Percentiles rank a stretch among this genome's conserved stretches.
Evolutionary conservation across 2,329 filamentous ascomycete species (phyloP).

Genomic region (Macroventuria anomochaeta): DNA sequence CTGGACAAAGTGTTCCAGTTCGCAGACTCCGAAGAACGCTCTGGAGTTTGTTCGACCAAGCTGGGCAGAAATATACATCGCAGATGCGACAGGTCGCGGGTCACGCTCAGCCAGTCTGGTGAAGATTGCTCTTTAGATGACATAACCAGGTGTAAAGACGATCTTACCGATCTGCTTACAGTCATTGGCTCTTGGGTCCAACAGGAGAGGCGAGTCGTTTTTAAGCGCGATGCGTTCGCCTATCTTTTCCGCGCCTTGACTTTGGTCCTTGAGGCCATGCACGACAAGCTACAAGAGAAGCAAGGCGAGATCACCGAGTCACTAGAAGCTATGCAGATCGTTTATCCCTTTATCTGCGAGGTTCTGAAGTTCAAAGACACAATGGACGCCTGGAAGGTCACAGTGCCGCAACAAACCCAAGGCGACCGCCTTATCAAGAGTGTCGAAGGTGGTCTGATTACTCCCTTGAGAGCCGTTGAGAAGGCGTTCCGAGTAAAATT

Average conservation of each 20-base stretch:
- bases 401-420: slow-evolving; percentile 18
- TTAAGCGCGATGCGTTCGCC: slow-evolving; percentile 39
- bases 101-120: not conserved
- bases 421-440: slow-evolving; percentile 33
- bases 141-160: slow-evolving; percentile 10
- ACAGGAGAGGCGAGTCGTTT: slow-evolving; percentile 8
- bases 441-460: slow-evolving; percentile 33
- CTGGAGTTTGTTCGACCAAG: slow-evolving; percentile 28
- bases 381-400: slow-evolving; percentile 32
- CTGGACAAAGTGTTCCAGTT: slow-evolving; percentile 33
- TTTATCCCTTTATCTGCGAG: slow-evolving; percentile 21
- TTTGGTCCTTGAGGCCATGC: slow-evolving; percentile 23
- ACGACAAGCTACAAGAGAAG: slow-evolving; percentile 21
- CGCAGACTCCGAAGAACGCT: slow-evolving; percentile 22
- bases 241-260: slow-evolving; percentile 34
- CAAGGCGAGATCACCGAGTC: slow-evolving; percentile 15
- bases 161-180: slow-evolving; percentile 19
- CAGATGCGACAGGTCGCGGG: slow-evolving; percentile 17
- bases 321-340: slow-evolving; percentile 23
- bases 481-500: slow-evolving; percentile 10
- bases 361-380: slow-evolving; percentile 36
- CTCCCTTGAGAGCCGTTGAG: slow-evolving; percentile 29
- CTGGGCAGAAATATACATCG: slow-evolving; percentile 20
- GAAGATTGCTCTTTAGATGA: slow-evolving; percentile 15
- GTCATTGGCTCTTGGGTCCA: not conserved